Evolutionary conservation across 2,329 filamentous ascomycete species (phyloP), one percentile per base, ranked within the genome.

Genomic region (Sporothrix pallida): DNA sequence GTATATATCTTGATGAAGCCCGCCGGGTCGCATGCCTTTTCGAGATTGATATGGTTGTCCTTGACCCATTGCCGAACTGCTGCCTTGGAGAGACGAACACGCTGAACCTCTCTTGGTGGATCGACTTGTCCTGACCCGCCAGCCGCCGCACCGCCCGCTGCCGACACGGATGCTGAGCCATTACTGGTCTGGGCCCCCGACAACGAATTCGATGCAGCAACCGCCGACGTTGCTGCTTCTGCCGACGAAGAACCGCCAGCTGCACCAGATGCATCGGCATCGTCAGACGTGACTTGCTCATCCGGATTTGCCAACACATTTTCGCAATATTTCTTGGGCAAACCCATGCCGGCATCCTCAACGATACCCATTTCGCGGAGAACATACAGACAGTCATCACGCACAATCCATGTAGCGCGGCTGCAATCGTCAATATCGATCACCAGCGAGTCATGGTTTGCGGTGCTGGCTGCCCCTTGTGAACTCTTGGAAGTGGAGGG

Each of bases 311-410:
- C 17, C 67, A 72, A 20, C 20, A 73, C 75, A 26, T 75, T 65
- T 1, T 69, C 54, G 72, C 70, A 74, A 2, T 72, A 50, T 17
- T 71, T 71, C 70, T 76, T 77, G 13, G 82, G 82, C 3, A 82
- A 83, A 1, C 84, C 84, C 81, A 83, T 80, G 79, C 84, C 87
- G 77, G 85, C 87, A 78, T 91, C 85, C 81, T 90, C 81, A 67
- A 92, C 85, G 50, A 96, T 84, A 9, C 88, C 90, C 93, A 98
- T 97, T 74, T 93, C 91, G 75, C 92, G 89, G 72, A 98, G 83
- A 31, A 94, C 90, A 0, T 85, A 85, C 26, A 97, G 87, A 74
- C 95, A 93, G 82, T 98, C 95, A 60, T 98, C 95, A 0, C 88
- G 87, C 73, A 92, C 86, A 81, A 98, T 97, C 85, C 93, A 97